phyloP scores from a whole-genome alignment of 768 basidiomycete species.

The Amylocystis lapponica region DNA sequence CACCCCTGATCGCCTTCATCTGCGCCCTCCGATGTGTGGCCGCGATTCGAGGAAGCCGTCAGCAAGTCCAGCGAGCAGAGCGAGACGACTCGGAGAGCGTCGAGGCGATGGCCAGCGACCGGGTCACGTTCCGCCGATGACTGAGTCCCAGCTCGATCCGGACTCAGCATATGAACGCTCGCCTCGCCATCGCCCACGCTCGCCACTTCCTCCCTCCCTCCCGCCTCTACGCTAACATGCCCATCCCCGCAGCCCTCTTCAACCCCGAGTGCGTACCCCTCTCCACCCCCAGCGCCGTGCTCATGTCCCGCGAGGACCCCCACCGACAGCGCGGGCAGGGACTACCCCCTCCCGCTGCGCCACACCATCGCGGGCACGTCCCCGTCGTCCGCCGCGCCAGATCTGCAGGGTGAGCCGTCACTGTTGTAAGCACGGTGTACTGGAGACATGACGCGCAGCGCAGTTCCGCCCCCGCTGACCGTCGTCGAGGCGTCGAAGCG shows the following conservation, averaged over 20 bases:
- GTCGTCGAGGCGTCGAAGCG: constrained; percentile 78
- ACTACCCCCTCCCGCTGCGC: neutral
- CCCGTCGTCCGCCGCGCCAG: neutral
- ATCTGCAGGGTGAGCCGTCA: constrained; percentile 17
- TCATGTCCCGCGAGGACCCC: neutral
- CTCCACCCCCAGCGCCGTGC: neutral
- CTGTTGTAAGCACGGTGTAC: no score
- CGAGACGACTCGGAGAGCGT: constrained; percentile 8
- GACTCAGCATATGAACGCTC: constrained; percentile 7
- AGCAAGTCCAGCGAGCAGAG: constrained; percentile 4
- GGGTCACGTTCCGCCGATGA: constrained; percentile 4
- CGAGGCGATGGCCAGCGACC: constrained; percentile 1
- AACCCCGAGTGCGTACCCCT: neutral
- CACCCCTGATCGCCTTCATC: constrained; percentile 67
- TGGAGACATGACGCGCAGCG: no score
- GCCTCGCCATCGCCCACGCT: constrained; percentile 7
- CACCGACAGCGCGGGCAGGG: neutral
- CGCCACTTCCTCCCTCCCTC: neutral
- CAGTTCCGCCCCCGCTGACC: constrained; percentile 27
- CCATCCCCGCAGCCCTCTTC: neutral
- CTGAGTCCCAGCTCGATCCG: constrained; percentile 1
- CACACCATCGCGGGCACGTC: neutral
- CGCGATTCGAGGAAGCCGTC: neutral
- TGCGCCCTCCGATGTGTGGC: neutral
- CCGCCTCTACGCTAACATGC: neutral